phyloP scores from a whole-genome alignment of 371 early-diverging fungal genomes.

The Mucor velutinosus region DNA sequence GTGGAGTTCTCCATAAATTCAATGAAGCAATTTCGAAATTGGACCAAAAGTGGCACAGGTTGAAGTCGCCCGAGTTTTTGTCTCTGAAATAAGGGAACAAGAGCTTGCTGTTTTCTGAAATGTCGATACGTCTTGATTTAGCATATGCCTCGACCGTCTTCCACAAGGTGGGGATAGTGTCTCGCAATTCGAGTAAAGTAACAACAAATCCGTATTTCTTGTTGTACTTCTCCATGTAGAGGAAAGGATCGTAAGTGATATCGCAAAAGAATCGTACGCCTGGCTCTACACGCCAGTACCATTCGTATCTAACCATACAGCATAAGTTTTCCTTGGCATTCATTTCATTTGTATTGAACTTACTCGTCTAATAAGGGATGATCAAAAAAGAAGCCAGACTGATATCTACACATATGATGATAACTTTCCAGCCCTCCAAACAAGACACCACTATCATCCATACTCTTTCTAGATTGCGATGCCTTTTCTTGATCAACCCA shows the following conservation, averaged over 20 bases:
- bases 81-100: slow-evolving; percentile 50
- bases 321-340: background rate
- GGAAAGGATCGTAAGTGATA: slow-evolving; percentile 86
- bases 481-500: slow-evolving; percentile 53
- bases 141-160: slow-evolving; percentile 55
- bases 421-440: slow-evolving; percentile 52
- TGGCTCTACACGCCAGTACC: slow-evolving; percentile 93
- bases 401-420: slow-evolving; percentile 76
- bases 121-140: slow-evolving; percentile 46
- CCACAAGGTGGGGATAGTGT: slow-evolving; percentile 83
- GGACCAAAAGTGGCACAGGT: slow-evolving; percentile 88
- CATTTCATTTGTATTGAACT: slow-evolving; percentile 4
- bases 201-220: slow-evolving; percentile 83
- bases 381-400: slow-evolving; percentile 89
- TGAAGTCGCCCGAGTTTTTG: slow-evolving; percentile 48
- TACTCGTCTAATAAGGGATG: slow-evolving; percentile 80
- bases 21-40: slow-evolving; percentile 93
- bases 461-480: slow-evolving; percentile 52
- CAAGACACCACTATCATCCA: slow-evolving; percentile 35
- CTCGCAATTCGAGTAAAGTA: slow-evolving; percentile 66
- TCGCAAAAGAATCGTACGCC: slow-evolving; percentile 80
- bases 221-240: slow-evolving; percentile 71
- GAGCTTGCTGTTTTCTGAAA: slow-evolving; percentile 32
- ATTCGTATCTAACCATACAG: slow-evolving; percentile 62
- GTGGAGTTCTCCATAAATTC: slow-evolving; percentile 73